Evolutionary conservation across 2,329 filamentous ascomycete genomes (phyloP).

Genomic region (Cladorrhinum sp.): DNA sequence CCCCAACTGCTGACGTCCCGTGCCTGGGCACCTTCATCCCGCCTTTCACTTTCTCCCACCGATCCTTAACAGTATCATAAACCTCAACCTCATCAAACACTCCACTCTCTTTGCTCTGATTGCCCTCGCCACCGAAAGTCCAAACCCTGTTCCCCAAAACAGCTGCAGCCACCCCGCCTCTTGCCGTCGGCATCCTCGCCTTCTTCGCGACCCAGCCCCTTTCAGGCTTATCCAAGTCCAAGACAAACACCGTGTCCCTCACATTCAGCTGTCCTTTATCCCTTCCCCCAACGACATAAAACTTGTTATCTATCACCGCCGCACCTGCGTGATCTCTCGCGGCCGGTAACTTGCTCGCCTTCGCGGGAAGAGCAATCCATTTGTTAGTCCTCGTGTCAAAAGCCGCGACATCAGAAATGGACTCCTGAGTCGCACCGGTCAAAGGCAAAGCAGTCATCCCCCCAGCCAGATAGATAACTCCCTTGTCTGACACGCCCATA

Average conservation of each 20-base stretch:
- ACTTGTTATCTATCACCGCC: slow-evolving; percentile 30
- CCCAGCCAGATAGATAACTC: slow-evolving; percentile 2
- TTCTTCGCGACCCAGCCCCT: slow-evolving; percentile 30
- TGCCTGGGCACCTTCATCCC: slow-evolving; percentile 22
- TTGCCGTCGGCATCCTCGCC: slow-evolving; percentile 36
- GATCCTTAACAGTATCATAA: slow-evolving; percentile 17
- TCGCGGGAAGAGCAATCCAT: slow-evolving; percentile 31
- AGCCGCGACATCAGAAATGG: background rate
- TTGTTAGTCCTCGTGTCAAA: background rate
- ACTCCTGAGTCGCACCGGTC: background rate
- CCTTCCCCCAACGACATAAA: slow-evolving; percentile 39
- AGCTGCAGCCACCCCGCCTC: slow-evolving; percentile 35
- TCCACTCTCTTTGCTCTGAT: slow-evolving; percentile 21
- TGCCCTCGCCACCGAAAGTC: slow-evolving; percentile 39
- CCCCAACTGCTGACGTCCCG: slow-evolving; percentile 16
- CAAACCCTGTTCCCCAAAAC: slow-evolving; percentile 32
- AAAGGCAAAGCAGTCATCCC: background rate
- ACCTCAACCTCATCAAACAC: slow-evolving; percentile 22
- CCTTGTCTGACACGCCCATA: background rate
- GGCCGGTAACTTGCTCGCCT: slow-evolving; percentile 31
- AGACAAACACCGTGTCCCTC: slow-evolving; percentile 33
- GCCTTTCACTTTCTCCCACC: slow-evolving; percentile 16
- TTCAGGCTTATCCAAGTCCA: slow-evolving; percentile 31
- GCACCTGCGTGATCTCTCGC: slow-evolving; percentile 35
- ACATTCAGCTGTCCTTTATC: slow-evolving; percentile 26